These are phyloP conservation scores for Pleurotus citrinopileatus DNA, from an alignment of 768 basidiomycete species.

Conservation along the genomic window DNA sequence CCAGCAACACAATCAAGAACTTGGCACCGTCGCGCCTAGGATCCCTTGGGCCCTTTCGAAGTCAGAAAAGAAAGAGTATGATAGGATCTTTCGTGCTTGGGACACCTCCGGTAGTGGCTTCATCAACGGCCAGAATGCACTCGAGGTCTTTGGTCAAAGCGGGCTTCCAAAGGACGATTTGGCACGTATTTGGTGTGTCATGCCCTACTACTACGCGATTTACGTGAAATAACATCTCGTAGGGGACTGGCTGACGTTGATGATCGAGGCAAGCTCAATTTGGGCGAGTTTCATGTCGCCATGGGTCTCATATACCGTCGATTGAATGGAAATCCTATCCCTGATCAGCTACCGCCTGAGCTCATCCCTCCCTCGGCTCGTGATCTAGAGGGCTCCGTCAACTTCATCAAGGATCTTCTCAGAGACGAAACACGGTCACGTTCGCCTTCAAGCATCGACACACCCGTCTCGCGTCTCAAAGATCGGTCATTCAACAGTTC, in stretches of 20 bases:
- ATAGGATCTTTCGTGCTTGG: slow-evolving; percentile 97
- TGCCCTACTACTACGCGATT: neutral
- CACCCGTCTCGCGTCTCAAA: slow-evolving; percentile 59
- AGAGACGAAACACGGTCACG: slow-evolving; percentile 81
- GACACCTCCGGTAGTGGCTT: slow-evolving; percentile 79
- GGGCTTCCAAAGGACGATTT: slow-evolving; percentile 87
- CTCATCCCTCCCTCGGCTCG: slow-evolving; percentile 89
- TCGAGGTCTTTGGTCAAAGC: slow-evolving; percentile 93
- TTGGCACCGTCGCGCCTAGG: slow-evolving; percentile 61
- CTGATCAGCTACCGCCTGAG: slow-evolving; percentile 83
- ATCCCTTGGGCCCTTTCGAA: slow-evolving; percentile 86
- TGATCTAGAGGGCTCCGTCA: slow-evolving; percentile 86
- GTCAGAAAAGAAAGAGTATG: slow-evolving; percentile 94
- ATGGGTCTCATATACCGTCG: slow-evolving; percentile 98
- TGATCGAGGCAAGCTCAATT: slow-evolving; percentile 92
- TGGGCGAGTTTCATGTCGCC: slow-evolving; percentile 96
- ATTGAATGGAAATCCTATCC: slow-evolving; percentile 89
- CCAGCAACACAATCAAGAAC: slow-evolving; percentile 80
- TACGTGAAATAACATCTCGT: neutral
- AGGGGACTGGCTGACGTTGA: slow-evolving; percentile 93
- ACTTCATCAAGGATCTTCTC: slow-evolving; percentile 84
- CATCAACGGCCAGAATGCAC: slow-evolving; percentile 78
- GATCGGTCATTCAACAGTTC: slow-evolving; percentile 68
- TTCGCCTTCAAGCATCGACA: slow-evolving; percentile 51
- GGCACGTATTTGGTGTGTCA: slow-evolving; percentile 84